Percentiles rank a stretch among this genome's conserved stretches.
These are phyloP conservation scores for Chytriomyces hyalinus DNA, from an alignment of 192 early-diverging fungal genomes.

Conservation along the genomic window DNA sequence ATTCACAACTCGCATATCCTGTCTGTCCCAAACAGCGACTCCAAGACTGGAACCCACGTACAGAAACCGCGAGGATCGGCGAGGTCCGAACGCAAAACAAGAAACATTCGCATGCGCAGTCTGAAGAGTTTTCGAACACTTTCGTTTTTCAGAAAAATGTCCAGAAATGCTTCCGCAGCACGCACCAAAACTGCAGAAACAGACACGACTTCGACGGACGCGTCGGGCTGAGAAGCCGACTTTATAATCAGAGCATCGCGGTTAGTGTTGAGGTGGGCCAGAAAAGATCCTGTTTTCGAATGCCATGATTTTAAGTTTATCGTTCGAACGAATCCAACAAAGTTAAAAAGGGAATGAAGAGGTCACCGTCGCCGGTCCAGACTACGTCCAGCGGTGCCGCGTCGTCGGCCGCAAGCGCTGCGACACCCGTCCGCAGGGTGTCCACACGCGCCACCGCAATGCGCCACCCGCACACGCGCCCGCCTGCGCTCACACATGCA, in stretches of 20 bases:
- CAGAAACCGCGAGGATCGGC: slow-evolving; percentile 26
- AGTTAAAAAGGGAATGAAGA: neutral
- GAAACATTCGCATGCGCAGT: neutral
- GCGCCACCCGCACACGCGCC: neutral
- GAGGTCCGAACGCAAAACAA: slow-evolving; percentile 23
- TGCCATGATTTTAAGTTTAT: neutral
- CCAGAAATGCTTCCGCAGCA: neutral
- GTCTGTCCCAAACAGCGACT: slow-evolving; percentile 39
- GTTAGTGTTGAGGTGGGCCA: neutral
- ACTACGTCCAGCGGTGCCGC: neutral
- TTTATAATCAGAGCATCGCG: neutral
- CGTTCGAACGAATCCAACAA: neutral
- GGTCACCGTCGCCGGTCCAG: neutral
- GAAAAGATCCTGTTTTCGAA: no score
- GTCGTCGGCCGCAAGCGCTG: neutral
- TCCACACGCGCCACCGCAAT: neutral
- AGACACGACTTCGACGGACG: neutral
- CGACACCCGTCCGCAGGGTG: neutral
- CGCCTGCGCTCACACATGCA: no score
- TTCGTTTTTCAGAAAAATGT: neutral
- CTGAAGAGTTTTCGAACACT: neutral
- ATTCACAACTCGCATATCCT: slow-evolving; percentile 5
- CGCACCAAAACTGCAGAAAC: neutral
- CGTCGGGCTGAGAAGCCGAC: neutral
- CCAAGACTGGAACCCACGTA: slow-evolving; percentile 30